Evolutionary conservation across 2,329 filamentous ascomycete genomes (phyloP).

Genomic region (Cercospora janseana): DNA sequence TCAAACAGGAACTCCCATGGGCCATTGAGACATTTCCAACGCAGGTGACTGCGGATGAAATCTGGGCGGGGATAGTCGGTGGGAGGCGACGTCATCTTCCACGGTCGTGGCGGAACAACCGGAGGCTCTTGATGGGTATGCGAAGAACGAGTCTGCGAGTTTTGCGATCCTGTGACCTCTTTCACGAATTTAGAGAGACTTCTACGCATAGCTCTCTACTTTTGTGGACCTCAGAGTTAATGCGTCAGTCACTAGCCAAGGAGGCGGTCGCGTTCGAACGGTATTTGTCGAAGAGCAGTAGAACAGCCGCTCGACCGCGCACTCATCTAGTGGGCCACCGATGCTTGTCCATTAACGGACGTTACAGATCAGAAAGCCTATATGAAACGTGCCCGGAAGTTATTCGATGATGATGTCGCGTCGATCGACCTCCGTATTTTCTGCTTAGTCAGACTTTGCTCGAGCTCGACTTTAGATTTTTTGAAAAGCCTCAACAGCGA

Average conservation of each 20-base stretch:
- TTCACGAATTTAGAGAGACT: slow-evolving; percentile 23
- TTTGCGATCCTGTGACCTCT: slow-evolving; percentile 13
- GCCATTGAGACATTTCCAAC: slow-evolving; percentile 62
- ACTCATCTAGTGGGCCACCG: slow-evolving; percentile 12
- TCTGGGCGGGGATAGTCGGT: slow-evolving; percentile 61
- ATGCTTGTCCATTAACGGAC: slow-evolving; percentile 1
- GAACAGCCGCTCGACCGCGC: background rate
- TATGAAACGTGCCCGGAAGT: background rate
- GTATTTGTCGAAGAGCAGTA: background rate
- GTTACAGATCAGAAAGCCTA: background rate
- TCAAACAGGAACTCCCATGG: slow-evolving; percentile 65
- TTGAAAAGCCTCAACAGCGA: background rate
- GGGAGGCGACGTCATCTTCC: slow-evolving; percentile 16
- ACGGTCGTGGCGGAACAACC: slow-evolving; percentile 13
- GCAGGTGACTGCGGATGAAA: slow-evolving; percentile 56
- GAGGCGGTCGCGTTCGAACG: slow-evolving; percentile 2
- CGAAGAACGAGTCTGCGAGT: background rate
- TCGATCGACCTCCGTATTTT: background rate
- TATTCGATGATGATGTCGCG: slow-evolving; percentile 1
- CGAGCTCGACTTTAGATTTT: slow-evolving; percentile 12
- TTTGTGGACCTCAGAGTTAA: background rate
- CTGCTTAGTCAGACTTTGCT: background rate
- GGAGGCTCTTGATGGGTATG: slow-evolving; percentile 11
- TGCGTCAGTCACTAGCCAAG: background rate
- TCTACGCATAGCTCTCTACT: slow-evolving; percentile 17